phyloP scores from a whole-genome alignment of 495 filamentous ascomycete species.

The Aspergillus asperescens region DNA sequence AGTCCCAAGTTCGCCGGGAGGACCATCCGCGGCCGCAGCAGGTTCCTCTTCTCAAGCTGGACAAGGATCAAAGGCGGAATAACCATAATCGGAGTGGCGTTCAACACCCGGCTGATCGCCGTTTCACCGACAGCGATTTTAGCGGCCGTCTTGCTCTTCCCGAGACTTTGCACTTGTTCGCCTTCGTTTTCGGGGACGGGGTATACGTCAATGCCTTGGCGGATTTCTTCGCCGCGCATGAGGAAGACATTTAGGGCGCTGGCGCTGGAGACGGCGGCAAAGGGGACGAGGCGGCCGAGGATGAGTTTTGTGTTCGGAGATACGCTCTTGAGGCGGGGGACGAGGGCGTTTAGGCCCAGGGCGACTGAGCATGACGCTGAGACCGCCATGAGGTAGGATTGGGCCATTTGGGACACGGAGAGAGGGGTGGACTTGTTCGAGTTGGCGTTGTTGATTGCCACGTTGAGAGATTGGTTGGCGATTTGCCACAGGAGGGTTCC shows the following conservation, averaged over 20 bases:
- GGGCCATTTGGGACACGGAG: slow-evolving; percentile 67
- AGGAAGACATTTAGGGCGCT: slow-evolving; percentile 92
- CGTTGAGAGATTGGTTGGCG: slow-evolving; percentile 94
- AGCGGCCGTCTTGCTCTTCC: slow-evolving; percentile 83
- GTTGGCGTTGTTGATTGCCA: slow-evolving; percentile 94
- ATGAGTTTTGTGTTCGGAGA: slow-evolving; percentile 67
- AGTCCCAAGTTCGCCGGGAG: slow-evolving; percentile 76
- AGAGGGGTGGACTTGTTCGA: slow-evolving; percentile 93
- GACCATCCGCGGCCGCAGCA: slow-evolving; percentile 69
- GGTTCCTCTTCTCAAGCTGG: slow-evolving; percentile 55
- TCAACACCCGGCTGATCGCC: slow-evolving; percentile 80
- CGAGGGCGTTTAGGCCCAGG: slow-evolving; percentile 81
- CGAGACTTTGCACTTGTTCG: slow-evolving; percentile 59
- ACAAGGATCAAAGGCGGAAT: slow-evolving; percentile 81
- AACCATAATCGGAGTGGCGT: slow-evolving; percentile 95
- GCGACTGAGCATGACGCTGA: slow-evolving; percentile 89
- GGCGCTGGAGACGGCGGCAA: slow-evolving; percentile 87
- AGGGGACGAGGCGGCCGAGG: slow-evolving; percentile 80
- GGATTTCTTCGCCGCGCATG: slow-evolving; percentile 95
- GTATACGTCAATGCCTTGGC: slow-evolving; percentile 91
- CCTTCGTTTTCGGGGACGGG: slow-evolving; percentile 61
- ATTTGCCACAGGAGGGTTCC: slow-evolving; percentile 95
- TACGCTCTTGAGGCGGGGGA: slow-evolving; percentile 74
- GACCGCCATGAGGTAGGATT: slow-evolving; percentile 90
- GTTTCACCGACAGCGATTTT: slow-evolving; percentile 87